Percentiles rank a stretch among this genome's conserved stretches.
These are phyloP conservation scores for Aspergillus proliferans DNA, from an alignment of 2,329 filamentous ascomycete genomes.

Conservation along the genomic window DNA sequence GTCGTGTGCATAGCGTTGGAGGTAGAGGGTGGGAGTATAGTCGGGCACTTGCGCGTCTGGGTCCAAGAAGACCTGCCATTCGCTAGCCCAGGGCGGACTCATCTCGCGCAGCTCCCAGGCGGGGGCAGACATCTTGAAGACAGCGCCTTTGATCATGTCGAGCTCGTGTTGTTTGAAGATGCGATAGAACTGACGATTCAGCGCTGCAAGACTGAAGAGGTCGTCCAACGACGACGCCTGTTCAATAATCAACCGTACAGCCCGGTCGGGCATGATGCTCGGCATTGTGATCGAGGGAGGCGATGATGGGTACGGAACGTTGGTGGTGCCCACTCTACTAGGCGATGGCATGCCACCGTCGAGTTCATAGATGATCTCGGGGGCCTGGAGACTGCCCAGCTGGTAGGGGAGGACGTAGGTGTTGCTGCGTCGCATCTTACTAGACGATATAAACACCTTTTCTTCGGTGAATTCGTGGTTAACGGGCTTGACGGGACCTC, in stretches of 20 bases:
- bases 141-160: conserved; percentile 45
- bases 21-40: conserved; percentile 49
- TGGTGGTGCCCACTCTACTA: conserved; percentile 5
- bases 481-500: not conserved
- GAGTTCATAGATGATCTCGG: conserved; percentile 28
- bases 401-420: conserved; percentile 14
- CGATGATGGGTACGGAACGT: not conserved
- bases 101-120: conserved; percentile 58
- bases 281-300: not conserved
- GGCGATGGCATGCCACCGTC: conserved; percentile 21
- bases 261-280: conserved; percentile 39
- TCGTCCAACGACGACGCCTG: conserved; percentile 47
- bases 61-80: conserved; percentile 35
- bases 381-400: conserved; percentile 14
- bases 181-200: conserved; percentile 52
- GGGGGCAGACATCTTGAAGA: conserved; percentile 50
- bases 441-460: conserved; percentile 19
- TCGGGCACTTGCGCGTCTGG: conserved; percentile 45
- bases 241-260: conserved; percentile 48
- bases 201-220: conserved; percentile 48
- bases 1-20: conserved; percentile 48
- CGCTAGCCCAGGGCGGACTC: conserved; percentile 45
- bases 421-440: conserved; percentile 10
- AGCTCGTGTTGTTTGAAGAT: conserved; percentile 55
- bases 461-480: conserved; percentile 10